Conservation (phyloP, 2,329 filamentous ascomycete species). For the Clarireedia sp. region DNA sequence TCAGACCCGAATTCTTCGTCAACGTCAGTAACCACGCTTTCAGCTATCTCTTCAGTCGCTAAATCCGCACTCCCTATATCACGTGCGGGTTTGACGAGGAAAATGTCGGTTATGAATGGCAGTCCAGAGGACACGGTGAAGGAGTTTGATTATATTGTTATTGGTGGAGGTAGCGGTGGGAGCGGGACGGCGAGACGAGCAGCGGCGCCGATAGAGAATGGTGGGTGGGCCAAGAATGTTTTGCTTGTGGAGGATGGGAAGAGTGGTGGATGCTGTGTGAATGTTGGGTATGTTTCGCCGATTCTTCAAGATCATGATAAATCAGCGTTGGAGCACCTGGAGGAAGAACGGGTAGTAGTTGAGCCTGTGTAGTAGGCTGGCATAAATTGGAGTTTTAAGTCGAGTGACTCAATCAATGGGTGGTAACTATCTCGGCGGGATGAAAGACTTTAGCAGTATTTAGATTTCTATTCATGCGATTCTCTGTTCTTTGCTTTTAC, state of each 20-base stretch:
- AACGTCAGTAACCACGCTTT: conserved; percentile 7
- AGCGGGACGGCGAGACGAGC: conserved; percentile 41
- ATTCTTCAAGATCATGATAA: neutral
- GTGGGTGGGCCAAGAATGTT: conserved; percentile 44
- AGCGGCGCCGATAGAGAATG: conserved; percentile 24
- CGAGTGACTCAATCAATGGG: neutral
- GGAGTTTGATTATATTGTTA: conserved; percentile 45
- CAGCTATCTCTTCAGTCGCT: neutral
- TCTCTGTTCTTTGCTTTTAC: no score
- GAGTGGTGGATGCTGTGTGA: conserved; percentile 43
- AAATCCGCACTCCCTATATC: conserved; percentile 11
- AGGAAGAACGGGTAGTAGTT: no score
- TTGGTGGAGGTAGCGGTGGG: conserved; percentile 44
- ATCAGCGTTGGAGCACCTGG: no score
- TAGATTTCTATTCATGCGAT: no score
- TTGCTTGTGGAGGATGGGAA: conserved; percentile 41
- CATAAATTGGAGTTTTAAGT: no score
- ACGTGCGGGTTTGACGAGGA: conserved; percentile 1
- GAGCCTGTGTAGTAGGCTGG: no score
- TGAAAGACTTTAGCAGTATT: no score
- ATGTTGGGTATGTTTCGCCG: conserved; percentile 38
- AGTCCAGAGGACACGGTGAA: conserved; percentile 22
- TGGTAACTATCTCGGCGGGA: no score
- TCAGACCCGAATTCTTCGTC: neutral
- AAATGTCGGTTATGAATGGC: neutral